phyloP scores from a whole-genome alignment of 2,329 filamentous ascomycete genomes.

The Arthrobotrys iridis region DNA sequence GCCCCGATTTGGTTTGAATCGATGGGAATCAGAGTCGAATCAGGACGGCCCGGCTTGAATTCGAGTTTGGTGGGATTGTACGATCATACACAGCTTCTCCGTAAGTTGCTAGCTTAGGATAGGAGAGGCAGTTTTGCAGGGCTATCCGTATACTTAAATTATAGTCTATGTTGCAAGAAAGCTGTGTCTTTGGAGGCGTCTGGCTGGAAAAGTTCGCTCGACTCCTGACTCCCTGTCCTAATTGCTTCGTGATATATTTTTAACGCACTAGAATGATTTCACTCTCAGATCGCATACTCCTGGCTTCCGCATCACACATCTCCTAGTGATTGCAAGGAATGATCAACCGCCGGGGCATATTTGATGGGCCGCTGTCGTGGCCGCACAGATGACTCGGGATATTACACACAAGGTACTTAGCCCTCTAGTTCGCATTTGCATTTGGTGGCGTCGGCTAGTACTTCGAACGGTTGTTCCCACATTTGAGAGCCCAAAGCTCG shows the following conservation, averaged over 20 bases:
- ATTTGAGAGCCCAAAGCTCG: constrained; percentile 1
- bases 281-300: constrained; percentile 30
- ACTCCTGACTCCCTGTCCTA: constrained; percentile 44
- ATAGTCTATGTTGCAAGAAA: constrained; percentile 34
- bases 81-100: constrained; percentile 40
- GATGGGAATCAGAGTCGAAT: constrained; percentile 39
- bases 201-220: not conserved
- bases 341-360: constrained; percentile 24
- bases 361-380: constrained; percentile 10
- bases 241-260: constrained; percentile 27
- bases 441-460: constrained; percentile 26
- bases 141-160: constrained; percentile 9
- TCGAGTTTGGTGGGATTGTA: constrained; percentile 31
- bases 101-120: constrained; percentile 4
- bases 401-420: constrained; percentile 16
- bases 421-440: constrained; percentile 13
- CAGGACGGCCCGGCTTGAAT: not conserved
- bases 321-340: constrained; percentile 44
- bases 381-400: constrained; percentile 26
- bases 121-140: not conserved
- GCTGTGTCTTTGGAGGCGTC: constrained; percentile 8
- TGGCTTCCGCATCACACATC: constrained; percentile 32
- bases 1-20: constrained; percentile 9
- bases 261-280: constrained; percentile 4
- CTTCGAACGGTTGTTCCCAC: constrained; percentile 35